Evolutionary conservation across 2,329 filamentous ascomycete species (phyloP).

Genomic region (Ophiostoma angusticollis): DNA sequence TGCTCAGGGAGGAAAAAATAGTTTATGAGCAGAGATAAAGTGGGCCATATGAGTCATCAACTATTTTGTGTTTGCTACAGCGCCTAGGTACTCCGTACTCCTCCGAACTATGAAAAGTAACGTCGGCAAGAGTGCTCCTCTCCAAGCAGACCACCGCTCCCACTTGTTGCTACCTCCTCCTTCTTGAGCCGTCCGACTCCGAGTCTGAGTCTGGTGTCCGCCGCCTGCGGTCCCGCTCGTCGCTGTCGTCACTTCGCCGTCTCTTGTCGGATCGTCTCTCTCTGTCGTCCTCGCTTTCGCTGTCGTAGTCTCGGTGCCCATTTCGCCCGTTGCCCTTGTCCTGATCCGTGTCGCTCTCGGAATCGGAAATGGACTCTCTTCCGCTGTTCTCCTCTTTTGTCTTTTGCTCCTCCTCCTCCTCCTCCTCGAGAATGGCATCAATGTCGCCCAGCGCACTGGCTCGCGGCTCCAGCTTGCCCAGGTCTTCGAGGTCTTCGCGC

Average conservation of each 20-base stretch:
- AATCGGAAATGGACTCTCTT: too few relatives aligned
- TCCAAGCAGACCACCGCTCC: too few relatives aligned
- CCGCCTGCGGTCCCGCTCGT: neutral
- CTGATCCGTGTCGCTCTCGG: too few relatives aligned
- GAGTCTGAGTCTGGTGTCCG: constrained; percentile 1
- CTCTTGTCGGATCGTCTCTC: constrained; percentile 1
- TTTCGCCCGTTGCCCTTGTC: neutral
- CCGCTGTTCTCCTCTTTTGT: neutral
- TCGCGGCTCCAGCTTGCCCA: constrained; percentile 75
- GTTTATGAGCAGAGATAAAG: too few relatives aligned
- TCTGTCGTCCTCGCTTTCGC: neutral
- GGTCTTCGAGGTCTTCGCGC: constrained; percentile 70
- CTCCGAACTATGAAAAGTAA: too few relatives aligned
- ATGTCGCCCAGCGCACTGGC: constrained; percentile 73
- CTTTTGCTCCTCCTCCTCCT: constrained; percentile 31
- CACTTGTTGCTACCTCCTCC: too few relatives aligned
- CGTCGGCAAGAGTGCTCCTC: too few relatives aligned
- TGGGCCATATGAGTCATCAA: too few relatives aligned
- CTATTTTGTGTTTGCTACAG: too few relatives aligned
- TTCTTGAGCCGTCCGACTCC: neutral
- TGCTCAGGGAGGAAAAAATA: neutral
- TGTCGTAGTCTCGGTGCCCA: neutral
- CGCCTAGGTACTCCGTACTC: too few relatives aligned
- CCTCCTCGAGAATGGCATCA: constrained; percentile 55
- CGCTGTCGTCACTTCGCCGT: neutral